Conservation (phyloP, 1,284 basidiomycete species). For the Austroboletus rostrupii region DNA sequence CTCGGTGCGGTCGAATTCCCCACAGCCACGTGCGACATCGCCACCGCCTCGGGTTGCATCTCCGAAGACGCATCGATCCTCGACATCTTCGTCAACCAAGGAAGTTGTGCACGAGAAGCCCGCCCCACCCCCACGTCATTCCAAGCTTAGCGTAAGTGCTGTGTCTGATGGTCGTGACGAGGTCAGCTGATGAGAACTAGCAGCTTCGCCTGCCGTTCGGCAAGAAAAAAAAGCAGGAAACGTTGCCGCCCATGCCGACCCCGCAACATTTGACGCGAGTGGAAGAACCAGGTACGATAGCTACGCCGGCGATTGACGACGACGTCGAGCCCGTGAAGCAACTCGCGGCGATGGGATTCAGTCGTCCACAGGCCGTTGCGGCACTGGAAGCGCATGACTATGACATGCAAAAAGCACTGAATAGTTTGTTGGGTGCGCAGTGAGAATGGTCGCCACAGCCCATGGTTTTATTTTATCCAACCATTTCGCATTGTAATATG, state of each 20-base stretch:
- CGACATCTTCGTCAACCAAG: constrained; percentile 55
- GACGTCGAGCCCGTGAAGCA: constrained; percentile 77
- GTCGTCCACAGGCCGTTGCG: constrained; percentile 67
- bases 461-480: constrained; percentile 15
- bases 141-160: constrained; percentile 68
- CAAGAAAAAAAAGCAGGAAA: constrained; percentile 65
- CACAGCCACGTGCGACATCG: constrained; percentile 43
- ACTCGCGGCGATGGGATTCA: constrained; percentile 80
- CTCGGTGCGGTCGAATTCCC: constrained; percentile 34
- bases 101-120: constrained; percentile 44
- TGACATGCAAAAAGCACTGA: constrained; percentile 69
- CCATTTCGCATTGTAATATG: constrained; percentile 21
- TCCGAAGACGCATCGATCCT: constrained; percentile 50
- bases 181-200: constrained; percentile 11
- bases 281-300: constrained; percentile 39
- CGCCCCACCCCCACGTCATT: constrained; percentile 50
- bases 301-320: constrained; percentile 57
- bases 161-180: constrained; percentile 4
- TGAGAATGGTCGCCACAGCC: constrained; percentile 5
- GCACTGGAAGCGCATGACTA: constrained; percentile 76
- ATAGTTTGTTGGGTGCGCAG: constrained; percentile 53
- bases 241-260: constrained; percentile 43
- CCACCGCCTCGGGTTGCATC: constrained; percentile 53
- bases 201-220: constrained; percentile 78
- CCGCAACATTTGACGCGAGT: constrained; percentile 43